Evolutionary conservation across 108 stramenopile genomes (phyloP).

Genomic region (Cafeteria roenbergensis): DNA sequence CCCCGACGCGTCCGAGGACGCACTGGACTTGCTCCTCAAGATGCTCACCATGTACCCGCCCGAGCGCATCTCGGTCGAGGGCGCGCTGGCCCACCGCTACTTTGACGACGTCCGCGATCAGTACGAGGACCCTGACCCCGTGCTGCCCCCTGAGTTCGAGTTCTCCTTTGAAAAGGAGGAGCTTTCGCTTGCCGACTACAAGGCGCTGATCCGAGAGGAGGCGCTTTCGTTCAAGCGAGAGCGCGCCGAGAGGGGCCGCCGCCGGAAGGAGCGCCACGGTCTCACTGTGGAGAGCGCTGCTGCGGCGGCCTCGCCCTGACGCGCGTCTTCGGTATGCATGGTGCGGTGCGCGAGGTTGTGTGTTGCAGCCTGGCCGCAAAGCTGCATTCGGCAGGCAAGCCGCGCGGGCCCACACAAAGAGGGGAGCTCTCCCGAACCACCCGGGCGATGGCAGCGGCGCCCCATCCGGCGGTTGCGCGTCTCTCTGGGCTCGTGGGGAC

Average conservation of each 20-base stretch:
- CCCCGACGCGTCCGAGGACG: conserved; percentile 23
- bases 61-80: conserved; percentile 28
- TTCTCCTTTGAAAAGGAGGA: neutral
- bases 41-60: conserved; percentile 39
- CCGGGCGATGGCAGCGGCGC: no score
- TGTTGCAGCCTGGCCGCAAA: no score
- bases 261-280: no score
- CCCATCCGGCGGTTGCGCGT: no score
- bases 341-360: no score
- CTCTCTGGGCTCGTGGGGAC: no score
- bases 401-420: no score
- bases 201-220: neutral
- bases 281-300: no score
- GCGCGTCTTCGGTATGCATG: no score
- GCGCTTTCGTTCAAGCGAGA: neutral
- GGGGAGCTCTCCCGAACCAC: no score
- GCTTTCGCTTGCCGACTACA: neutral
- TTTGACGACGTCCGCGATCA: conserved; percentile 25
- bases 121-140: neutral
- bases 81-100: conserved; percentile 37
- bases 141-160: neutral
- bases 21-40: conserved; percentile 27
- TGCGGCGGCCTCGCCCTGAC: no score
- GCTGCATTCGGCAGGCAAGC: no score
- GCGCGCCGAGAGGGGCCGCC: neutral